Conservation (phyloP, 1,284 basidiomycete species). For the Ustilago trichophora region DNA sequence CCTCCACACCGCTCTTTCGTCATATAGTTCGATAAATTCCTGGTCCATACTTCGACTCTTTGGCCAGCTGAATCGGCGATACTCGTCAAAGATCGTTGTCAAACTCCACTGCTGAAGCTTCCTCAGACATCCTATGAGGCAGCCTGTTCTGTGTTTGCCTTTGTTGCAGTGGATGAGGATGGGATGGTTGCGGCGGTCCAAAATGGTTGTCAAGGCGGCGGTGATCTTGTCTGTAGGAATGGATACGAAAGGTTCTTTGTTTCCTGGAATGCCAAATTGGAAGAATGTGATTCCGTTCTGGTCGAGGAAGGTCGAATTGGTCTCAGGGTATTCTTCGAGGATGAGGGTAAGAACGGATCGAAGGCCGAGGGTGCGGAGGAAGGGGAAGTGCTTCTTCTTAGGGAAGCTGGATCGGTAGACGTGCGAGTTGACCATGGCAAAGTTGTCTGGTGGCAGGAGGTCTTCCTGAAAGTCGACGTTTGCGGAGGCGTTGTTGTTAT, state of each 20-base stretch:
- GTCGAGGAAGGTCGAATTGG: slow-evolving; percentile 69
- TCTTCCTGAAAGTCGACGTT: slow-evolving; percentile 39
- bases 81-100: slow-evolving; percentile 72
- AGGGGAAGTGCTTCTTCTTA: slow-evolving; percentile 70
- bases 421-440: slow-evolving; percentile 68
- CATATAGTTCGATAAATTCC: slow-evolving; percentile 71
- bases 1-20: slow-evolving; percentile 35
- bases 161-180: slow-evolving; percentile 73
- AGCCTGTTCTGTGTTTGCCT: slow-evolving; percentile 73
- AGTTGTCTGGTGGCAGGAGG: slow-evolving; percentile 65
- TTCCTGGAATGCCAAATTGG: slow-evolving; percentile 72
- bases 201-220: slow-evolving; percentile 69
- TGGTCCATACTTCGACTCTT: slow-evolving; percentile 71
- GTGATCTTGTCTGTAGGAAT: slow-evolving; percentile 71
- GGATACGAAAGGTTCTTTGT: slow-evolving; percentile 68
- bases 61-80: slow-evolving; percentile 70
- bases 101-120: slow-evolving; percentile 71
- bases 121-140: slow-evolving; percentile 71
- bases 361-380: slow-evolving; percentile 70
- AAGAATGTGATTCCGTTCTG: slow-evolving; percentile 68
- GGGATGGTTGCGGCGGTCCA: slow-evolving; percentile 72
- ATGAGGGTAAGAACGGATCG: slow-evolving; percentile 71
- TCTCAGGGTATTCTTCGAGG: slow-evolving; percentile 71
- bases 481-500: too few relatives aligned
- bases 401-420: slow-evolving; percentile 71